Evolutionary conservation across 2,329 filamentous ascomycete genomes (phyloP), one percentile per base, ranked within the genome.

Genomic region (Sporothrix brunneoviolacea): DNA sequence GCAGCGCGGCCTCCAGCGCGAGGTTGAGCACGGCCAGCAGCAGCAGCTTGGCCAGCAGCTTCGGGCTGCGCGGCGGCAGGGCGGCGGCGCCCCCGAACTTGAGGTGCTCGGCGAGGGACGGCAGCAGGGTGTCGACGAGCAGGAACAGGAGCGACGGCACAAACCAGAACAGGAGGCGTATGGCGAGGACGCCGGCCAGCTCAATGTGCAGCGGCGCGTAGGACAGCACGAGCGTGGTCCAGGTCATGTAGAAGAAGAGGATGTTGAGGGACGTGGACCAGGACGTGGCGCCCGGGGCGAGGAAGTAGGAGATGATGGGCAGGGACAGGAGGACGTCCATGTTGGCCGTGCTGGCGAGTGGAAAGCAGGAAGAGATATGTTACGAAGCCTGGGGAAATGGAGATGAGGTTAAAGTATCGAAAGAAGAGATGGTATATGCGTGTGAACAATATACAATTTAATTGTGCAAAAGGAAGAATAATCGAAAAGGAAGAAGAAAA

Each of bases 241-340:
- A 95, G 59, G 88, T 91, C 70, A 95, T 79, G 65, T 90, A 91
- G 68, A 95, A 93, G 72, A 95, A 91, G 55, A 94, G 71, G 21
- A 95, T 70, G 65, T 93, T 95, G 56, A 95, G 73, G 1, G 84
- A 90, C 2, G 89, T 91, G 13, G 75, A 84, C 71, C 85, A 90
- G 7, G 86, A 84, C 7, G 80, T 77, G 52, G 82, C 64, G 41
- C 76, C 71, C 2, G 80, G 78, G 18, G 80, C 75, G 43, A 83
- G 70, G 59, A 86, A 73, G 60, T 83, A 86, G 24, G 84, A 86
- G 36, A 88, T 68, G 56, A 88, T 76, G 1, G 86, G 86, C 33
- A 91, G 74, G 2, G 85, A 87, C 51, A 91, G 71, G 43, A 91
- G 71, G 21, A 86, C 67, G 61, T 86, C 82, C 74, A 87, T 80